A percentile compares a stretch with the other conserved stretches of the same genome.
These are phyloP conservation scores for Sideroxylon spinosum DNA, from an alignment of 179 eudicot genomes.

Conservation along the genomic window DNA sequence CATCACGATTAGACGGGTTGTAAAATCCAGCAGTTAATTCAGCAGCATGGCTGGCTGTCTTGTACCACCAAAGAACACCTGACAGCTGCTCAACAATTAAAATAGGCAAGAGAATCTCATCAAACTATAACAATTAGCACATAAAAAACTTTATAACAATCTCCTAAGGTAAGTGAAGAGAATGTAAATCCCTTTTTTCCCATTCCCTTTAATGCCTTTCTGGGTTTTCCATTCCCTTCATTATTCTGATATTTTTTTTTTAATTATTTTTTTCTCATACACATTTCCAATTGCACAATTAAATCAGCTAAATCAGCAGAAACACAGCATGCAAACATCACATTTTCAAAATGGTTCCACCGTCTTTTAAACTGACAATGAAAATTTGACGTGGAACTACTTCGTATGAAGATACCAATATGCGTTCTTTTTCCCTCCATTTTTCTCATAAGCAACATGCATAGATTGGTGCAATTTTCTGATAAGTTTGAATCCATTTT, in stretches of 20 bases:
- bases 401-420: background rate
- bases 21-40: constrained; percentile 89
- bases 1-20: constrained; percentile 82
- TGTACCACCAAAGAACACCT: constrained; percentile 93
- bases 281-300: background rate
- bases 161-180: background rate
- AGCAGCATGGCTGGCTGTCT: constrained; percentile 94
- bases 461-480: background rate
- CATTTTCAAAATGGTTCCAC: background rate
- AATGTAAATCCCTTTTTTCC: background rate
- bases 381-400: background rate
- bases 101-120: constrained; percentile 14
- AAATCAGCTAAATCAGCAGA: constrained; percentile 1
- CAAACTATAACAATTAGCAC: background rate
- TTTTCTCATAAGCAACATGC: too few species aligned
- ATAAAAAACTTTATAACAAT: background rate
- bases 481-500: too few species aligned
- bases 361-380: background rate
- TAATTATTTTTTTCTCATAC: too few species aligned
- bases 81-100: constrained; percentile 53
- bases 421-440: background rate
- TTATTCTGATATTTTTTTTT: background rate
- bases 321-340: constrained; percentile 7
- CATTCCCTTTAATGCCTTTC: background rate
- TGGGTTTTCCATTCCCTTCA: constrained; percentile 10